phyloP scores from a whole-genome alignment of 306 rosid genomes.

The Quercus mongolica region DNA sequence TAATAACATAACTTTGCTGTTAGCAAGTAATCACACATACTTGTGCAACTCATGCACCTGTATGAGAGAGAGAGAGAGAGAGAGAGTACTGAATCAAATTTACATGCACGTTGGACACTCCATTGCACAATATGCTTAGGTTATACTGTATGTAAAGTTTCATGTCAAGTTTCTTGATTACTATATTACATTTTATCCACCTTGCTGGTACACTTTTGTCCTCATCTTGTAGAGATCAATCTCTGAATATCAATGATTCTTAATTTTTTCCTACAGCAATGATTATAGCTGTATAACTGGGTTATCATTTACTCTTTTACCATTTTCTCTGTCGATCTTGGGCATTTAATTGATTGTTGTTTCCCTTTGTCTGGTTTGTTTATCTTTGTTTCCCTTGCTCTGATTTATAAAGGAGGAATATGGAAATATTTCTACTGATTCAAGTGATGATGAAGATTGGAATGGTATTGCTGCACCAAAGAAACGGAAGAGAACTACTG shows the following conservation, averaged over 20 bases:
- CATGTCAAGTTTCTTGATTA: neutral
- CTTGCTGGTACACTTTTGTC: neutral
- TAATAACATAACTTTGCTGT: neutral
- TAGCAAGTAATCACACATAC: neutral
- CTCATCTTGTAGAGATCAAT: neutral
- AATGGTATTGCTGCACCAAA: conserved; percentile 31
- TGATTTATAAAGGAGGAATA: conserved; percentile 61
- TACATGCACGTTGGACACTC: too few relatives aligned
- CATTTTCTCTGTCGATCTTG: neutral
- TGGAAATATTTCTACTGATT: conserved; percentile 43
- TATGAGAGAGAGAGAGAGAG: neutral
- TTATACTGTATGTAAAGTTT: too few relatives aligned
- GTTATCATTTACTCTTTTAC: neutral
- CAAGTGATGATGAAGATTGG: conserved; percentile 87
- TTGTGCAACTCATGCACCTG: neutral
- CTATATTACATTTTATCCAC: neutral
- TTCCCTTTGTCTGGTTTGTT: conserved; percentile 18
- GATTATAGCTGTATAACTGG: neutral
- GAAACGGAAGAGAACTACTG: conserved; percentile 24
- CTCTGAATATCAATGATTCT: neutral
- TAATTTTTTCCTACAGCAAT: neutral
- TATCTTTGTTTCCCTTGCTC: conserved; percentile 22
- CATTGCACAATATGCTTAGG: too few relatives aligned
- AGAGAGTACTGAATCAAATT: neutral
- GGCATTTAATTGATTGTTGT: neutral